Conservation (phyloP, 371 early-diverging fungal genomes). For the Smittium culicis region DNA sequence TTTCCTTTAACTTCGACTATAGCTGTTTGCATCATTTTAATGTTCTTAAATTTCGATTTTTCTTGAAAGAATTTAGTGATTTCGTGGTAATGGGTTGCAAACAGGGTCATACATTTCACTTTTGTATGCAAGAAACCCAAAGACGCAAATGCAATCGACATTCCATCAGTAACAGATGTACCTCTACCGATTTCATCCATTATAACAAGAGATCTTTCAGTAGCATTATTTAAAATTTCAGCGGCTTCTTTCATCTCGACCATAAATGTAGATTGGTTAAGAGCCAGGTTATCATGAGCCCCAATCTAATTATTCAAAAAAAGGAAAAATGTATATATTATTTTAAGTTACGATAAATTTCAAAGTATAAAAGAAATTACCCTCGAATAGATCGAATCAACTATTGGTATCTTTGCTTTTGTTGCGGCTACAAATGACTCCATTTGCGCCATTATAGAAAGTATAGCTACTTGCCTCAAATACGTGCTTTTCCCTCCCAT, state of each 20-base stretch:
- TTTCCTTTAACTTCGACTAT: constrained; percentile 19
- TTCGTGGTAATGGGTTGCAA: constrained; percentile 96
- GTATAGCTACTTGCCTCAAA: constrained; percentile 89
- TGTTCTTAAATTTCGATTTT: constrained; percentile 16
- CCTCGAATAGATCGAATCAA: constrained; percentile 79
- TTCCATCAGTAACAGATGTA: constrained; percentile 84
- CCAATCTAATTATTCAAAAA: constrained; percentile 33
- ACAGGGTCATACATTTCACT: constrained; percentile 51
- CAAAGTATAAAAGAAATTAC: constrained; percentile 19
- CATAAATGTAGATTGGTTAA: constrained; percentile 94
- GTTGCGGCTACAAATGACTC: constrained; percentile 93
- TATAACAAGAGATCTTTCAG: constrained; percentile 63
- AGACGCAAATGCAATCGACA: constrained; percentile 80
- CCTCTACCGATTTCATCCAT: constrained; percentile 99
- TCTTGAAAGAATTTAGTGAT: constrained; percentile 36
- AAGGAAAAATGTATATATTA: constrained; percentile 5
- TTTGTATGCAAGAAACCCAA: constrained; percentile 54
- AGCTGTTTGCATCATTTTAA: constrained; percentile 42
- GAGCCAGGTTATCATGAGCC: constrained; percentile 58
- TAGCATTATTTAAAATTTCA: constrained; percentile 68
- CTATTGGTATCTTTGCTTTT: constrained; percentile 65
- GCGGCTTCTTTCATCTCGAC: constrained; percentile 96
- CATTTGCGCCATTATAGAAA: constrained; percentile 95
- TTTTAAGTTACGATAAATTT: constrained; percentile 10
- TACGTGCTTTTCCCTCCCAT: constrained; percentile 96